Percentiles rank a stretch among this genome's conserved stretches.
Evolutionary conservation across 257 asterid species (phyloP).

Genomic region (Mentha longifolia): DNA sequence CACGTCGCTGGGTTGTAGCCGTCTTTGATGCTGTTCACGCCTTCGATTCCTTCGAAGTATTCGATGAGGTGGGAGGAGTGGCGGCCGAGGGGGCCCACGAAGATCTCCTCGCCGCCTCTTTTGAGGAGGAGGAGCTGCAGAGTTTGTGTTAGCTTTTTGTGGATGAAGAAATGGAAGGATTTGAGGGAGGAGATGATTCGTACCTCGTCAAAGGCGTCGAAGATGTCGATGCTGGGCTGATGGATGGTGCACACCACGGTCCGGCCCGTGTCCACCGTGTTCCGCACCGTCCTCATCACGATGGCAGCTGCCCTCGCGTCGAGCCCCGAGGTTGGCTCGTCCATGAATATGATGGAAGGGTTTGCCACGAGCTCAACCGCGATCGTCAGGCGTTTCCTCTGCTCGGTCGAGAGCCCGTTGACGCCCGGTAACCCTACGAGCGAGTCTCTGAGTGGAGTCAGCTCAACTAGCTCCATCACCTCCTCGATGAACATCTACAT

Average conservation of each 20-base stretch:
- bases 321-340: slow-evolving; percentile 93
- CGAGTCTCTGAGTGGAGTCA: slow-evolving; percentile 58
- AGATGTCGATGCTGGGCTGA: slow-evolving; percentile 92
- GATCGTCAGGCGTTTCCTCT: slow-evolving; percentile 79
- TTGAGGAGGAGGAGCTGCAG: slow-evolving; percentile 76
- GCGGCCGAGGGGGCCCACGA: slow-evolving; percentile 75
- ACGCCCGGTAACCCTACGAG: slow-evolving; percentile 87
- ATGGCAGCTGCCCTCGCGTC: slow-evolving; percentile 98
- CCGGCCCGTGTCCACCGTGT: slow-evolving; percentile 90
- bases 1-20: slow-evolving; percentile 94
- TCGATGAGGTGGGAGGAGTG: slow-evolving; percentile 61
- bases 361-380: slow-evolving; percentile 96
- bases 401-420: slow-evolving; percentile 86
- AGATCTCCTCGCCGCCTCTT: slow-evolving; percentile 86
- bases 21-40: slow-evolving; percentile 59
- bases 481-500: slow-evolving; percentile 76
- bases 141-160: neutral
- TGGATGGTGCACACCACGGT: slow-evolving; percentile 95
- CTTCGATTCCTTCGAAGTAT: slow-evolving; percentile 73
- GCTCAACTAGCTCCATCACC: slow-evolving; percentile 84
- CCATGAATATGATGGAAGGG: slow-evolving; percentile 96
- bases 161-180: neutral
- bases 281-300: slow-evolving; percentile 92
- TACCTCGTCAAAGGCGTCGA: slow-evolving; percentile 97
- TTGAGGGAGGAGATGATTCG: neutral